These are phyloP conservation scores for Tuber borchii DNA, from an alignment of 495 filamentous ascomycete species.

Conservation along the genomic window DNA sequence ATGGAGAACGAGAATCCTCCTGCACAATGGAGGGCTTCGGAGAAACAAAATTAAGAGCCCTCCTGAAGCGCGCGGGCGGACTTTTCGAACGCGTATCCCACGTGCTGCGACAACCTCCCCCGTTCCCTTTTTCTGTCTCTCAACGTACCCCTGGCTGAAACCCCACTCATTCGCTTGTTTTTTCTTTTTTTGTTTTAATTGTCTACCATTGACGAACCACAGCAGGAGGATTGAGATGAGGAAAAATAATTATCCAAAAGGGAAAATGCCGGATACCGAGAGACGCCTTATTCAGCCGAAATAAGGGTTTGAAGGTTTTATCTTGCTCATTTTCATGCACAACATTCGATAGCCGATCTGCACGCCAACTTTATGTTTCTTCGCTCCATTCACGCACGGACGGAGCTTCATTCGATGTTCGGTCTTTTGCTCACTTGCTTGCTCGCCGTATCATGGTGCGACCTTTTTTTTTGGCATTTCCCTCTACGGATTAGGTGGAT, in stretches of 20 bases:
- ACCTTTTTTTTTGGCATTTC: neutral
- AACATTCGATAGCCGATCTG: slow-evolving; percentile 41
- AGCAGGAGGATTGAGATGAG: neutral
- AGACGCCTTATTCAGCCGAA: slow-evolving; percentile 26
- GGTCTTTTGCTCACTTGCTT: neutral
- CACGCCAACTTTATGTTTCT: slow-evolving; percentile 39
- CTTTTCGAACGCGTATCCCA: slow-evolving; percentile 4
- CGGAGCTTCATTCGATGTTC: neutral
- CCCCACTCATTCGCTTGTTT: neutral
- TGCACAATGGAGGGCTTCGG: neutral
- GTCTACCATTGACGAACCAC: neutral
- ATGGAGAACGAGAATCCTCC: neutral
- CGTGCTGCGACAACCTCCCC: slow-evolving; percentile 2
- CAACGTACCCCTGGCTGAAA: neutral
- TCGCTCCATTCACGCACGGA: slow-evolving; percentile 7
- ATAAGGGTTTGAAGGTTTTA: slow-evolving; percentile 14
- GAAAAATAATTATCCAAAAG: neutral
- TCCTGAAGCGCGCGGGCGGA: neutral
- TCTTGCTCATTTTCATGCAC: slow-evolving; percentile 25
- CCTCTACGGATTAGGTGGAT: neutral
- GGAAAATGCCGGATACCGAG: neutral
- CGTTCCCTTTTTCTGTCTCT: neutral
- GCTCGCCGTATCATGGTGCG: neutral
- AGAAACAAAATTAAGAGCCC: neutral
- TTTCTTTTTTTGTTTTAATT: neutral